These are phyloP conservation scores for Domatiomyces catenatus DNA, from an alignment of 2,329 filamentous ascomycete genomes.

Conservation along the genomic window DNA sequence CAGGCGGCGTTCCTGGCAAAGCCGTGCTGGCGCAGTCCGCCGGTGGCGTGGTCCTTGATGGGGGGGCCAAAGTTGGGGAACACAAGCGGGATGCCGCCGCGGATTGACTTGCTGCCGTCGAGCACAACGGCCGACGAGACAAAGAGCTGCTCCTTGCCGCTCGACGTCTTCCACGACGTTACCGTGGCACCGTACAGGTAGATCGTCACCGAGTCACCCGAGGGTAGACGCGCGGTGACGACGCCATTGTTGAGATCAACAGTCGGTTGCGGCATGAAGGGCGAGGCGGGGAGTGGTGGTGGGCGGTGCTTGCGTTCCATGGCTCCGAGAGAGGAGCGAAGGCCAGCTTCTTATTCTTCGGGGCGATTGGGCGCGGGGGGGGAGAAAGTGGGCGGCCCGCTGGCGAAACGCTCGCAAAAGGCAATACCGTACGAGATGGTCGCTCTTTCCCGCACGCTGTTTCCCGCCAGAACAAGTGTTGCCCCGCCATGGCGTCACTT, in stretches of 20 bases:
- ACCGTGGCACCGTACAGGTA: constrained; percentile 88
- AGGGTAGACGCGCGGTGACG: constrained; percentile 66
- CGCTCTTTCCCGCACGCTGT: background rate
- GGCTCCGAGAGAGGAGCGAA: background rate
- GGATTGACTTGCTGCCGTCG: constrained; percentile 76
- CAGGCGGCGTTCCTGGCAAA: constrained; percentile 81
- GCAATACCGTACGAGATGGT: no score
- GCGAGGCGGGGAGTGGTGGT: constrained; percentile 57
- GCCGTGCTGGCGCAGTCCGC: constrained; percentile 75
- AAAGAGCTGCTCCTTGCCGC: constrained; percentile 71
- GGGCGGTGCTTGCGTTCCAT: constrained; percentile 80
- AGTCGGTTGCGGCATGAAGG: constrained; percentile 58
- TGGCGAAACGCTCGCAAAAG: background rate
- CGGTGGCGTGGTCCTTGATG: constrained; percentile 60
- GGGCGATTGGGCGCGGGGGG: background rate
- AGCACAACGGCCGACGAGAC: constrained; percentile 64
- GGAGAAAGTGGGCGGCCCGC: background rate
- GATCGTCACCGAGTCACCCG: constrained; percentile 72
- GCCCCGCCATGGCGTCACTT: background rate
- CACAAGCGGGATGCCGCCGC: constrained; percentile 37
- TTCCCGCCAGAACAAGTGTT: background rate
- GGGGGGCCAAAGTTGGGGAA: constrained; percentile 58
- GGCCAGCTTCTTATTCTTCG: background rate
- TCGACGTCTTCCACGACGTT: constrained; percentile 75
- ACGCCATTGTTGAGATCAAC: constrained; percentile 59